A percentile compares a stretch with the other conserved stretches of the same genome.
These are phyloP conservation scores for Pseudogymnoascus sp. DNA, from an alignment of 2,329 filamentous ascomycete species.

Conservation along the genomic window DNA sequence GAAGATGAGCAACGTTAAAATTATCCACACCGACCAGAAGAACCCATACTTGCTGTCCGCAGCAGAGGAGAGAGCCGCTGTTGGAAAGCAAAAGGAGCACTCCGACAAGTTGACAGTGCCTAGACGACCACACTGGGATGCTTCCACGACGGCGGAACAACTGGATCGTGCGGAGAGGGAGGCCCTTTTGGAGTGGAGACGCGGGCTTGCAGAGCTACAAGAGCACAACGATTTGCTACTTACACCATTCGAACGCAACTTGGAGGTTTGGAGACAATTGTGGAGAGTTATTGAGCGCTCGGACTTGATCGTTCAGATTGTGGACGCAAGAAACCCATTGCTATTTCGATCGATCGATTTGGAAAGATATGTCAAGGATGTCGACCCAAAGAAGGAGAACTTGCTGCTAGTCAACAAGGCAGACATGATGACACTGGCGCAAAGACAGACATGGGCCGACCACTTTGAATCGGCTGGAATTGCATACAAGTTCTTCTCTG, in stretches of 20 bases:
- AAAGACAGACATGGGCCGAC: conserved; percentile 75
- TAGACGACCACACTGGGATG: conserved; percentile 80
- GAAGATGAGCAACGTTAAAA: conserved; percentile 98
- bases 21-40: conserved; percentile 92
- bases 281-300: conserved; percentile 98
- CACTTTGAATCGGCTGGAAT: conserved; percentile 76
- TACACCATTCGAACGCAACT: conserved; percentile 94
- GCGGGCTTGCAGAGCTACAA: conserved; percentile 83
- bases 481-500: conserved; percentile 93
- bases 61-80: conserved; percentile 67
- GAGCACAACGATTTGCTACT: conserved; percentile 91
- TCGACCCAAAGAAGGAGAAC: conserved; percentile 82
- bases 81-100: conserved; percentile 78
- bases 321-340: conserved; percentile 89
- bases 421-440: conserved; percentile 91
- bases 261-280: conserved; percentile 95
- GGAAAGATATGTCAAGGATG: conserved; percentile 87
- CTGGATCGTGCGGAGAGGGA: conserved; percentile 73
- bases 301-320: conserved; percentile 94
- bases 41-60: conserved; percentile 88
- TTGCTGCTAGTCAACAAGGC: conserved; percentile 94
- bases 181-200: conserved; percentile 76
- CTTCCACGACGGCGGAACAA: conserved; percentile 71
- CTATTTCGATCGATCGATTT: conserved; percentile 92
- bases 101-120: conserved; percentile 76